Percentiles rank a stretch among this genome's conserved stretches.
Conservation (phyloP, 495 filamentous ascomycete genomes). For the Talaromyces thailandensis region DNA sequence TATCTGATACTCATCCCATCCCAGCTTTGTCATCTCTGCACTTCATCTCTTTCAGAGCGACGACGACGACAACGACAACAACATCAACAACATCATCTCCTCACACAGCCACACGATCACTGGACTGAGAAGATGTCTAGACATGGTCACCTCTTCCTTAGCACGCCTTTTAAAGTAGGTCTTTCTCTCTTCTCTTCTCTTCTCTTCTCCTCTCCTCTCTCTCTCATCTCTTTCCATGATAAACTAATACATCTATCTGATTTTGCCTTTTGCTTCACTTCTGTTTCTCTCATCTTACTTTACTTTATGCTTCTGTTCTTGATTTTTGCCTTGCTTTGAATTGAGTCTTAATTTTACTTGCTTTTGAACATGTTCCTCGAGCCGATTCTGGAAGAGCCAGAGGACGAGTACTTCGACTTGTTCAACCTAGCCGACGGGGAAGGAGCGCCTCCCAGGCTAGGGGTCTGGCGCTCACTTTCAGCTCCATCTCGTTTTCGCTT, state of each 20-base stretch:
- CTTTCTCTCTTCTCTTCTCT: constrained; percentile 8
- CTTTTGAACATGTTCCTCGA: background rate
- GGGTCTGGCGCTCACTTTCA: background rate
- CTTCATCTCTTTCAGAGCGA: background rate
- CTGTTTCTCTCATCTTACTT: background rate
- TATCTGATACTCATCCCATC: background rate
- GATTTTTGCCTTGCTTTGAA: background rate
- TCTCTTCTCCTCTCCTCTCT: background rate
- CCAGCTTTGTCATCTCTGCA: background rate
- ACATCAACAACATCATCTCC: background rate
- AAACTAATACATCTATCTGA: background rate
- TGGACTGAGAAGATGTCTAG: background rate
- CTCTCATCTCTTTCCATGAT: background rate
- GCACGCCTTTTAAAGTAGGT: background rate
- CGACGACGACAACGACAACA: background rate
- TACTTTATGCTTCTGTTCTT: background rate
- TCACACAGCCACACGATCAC: background rate
- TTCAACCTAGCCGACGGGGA: background rate
- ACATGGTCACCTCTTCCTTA: background rate
- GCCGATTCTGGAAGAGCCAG: background rate
- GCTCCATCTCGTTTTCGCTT: background rate
- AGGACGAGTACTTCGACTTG: background rate
- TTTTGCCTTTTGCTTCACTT: background rate
- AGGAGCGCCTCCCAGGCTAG: background rate
- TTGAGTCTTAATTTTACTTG: background rate